Base-by-base conservation (phyloP, 1,284 basidiomycete species). In the Boletus mariae region DNA sequence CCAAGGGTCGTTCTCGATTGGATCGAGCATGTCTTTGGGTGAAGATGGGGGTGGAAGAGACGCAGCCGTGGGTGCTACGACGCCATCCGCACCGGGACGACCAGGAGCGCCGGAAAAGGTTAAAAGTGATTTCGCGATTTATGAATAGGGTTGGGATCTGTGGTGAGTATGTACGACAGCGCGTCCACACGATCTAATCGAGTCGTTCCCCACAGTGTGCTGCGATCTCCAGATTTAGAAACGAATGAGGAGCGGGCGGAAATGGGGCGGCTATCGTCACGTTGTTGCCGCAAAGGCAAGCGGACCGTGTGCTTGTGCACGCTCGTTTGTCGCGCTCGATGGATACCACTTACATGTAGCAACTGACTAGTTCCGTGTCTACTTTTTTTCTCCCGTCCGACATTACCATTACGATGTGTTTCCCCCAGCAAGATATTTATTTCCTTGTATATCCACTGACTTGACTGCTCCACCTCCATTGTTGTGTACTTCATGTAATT, bases 1-100 rank as follows among this genome's bases (percentile, higher is more conserved):
- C 9, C 59, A 59, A 31, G 56, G 44, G 4, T 47, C 47, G 43
- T 29, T 56, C 10, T 40, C 53, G n/a, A 57, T 67, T 5, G 58
- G 53, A 41, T 51, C 49, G 37, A 57, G 29, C 20, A 54, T 26
- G 40, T 46, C 56, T 3, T 57, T 40, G 23, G 47, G 47, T 31
- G 63, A 63, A 52, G 41, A 5, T 45, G 54, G 32, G 11, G 56
- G 56, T 46, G 38, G 45, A n/a, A 51, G 40, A 49, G 51, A 50
- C 1, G n/a, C 31, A 28, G 34, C 23, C 35, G 50, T 54, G 32
- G 47, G 45, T 47, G 7, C 17, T 35, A 42, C 23, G 17, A 45
- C 38, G 49, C 53, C 29, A 51, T 38, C 48, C 35, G 26, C 34
- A 12, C 42, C 25, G 26, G 53, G 54, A 28, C 59, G 47, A 28